Conservation (phyloP, 768 basidiomycete species). For the Lentinula lateritia region DNA sequence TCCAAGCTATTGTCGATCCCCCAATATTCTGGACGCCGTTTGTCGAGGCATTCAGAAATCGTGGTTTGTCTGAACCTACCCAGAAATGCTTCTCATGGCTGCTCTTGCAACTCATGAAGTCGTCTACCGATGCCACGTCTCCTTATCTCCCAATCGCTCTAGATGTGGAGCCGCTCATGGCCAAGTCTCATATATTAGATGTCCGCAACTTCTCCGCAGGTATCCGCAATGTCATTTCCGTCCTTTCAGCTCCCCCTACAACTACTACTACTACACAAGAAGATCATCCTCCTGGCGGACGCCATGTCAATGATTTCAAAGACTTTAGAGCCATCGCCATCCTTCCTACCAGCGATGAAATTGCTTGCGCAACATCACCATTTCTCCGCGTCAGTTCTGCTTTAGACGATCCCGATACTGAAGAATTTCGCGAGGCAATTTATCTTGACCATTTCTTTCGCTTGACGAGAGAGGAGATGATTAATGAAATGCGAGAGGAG, state of each 20-base stretch:
- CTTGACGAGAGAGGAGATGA: conserved; percentile 58
- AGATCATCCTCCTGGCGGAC: conserved; percentile 45
- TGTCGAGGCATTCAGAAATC: conserved; percentile 26
- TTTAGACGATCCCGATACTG: conserved; percentile 37
- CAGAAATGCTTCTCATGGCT: conserved; percentile 41
- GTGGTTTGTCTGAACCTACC: conserved; percentile 24
- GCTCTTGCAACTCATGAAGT: conserved; percentile 40
- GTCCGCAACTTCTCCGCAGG: conserved; percentile 3
- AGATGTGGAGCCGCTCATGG: conserved; percentile 21
- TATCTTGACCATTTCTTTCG: conserved; percentile 67
- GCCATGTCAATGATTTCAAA: conserved; percentile 65
- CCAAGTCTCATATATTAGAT: conserved; percentile 21
- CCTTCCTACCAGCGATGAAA: conserved; percentile 57
- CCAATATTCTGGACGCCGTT: conserved; percentile 46
- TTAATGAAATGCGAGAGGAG: conserved; percentile 53
- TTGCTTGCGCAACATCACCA: conserved; percentile 35
- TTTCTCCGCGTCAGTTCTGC: conserved; percentile 42
- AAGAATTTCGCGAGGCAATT: conserved; percentile 31
- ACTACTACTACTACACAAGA: conserved; percentile 15
- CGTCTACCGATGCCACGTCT: conserved; percentile 26
- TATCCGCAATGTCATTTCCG: conserved; percentile 27
- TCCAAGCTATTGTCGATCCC: conserved; percentile 40
- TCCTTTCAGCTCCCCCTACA: conserved; percentile 26
- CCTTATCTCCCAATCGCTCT: conserved; percentile 34
- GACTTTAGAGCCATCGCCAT: conserved; percentile 61